Evolutionary conservation across 768 basidiomycete genomes (phyloP).

Genomic region (Pleurotus eryngii): DNA sequence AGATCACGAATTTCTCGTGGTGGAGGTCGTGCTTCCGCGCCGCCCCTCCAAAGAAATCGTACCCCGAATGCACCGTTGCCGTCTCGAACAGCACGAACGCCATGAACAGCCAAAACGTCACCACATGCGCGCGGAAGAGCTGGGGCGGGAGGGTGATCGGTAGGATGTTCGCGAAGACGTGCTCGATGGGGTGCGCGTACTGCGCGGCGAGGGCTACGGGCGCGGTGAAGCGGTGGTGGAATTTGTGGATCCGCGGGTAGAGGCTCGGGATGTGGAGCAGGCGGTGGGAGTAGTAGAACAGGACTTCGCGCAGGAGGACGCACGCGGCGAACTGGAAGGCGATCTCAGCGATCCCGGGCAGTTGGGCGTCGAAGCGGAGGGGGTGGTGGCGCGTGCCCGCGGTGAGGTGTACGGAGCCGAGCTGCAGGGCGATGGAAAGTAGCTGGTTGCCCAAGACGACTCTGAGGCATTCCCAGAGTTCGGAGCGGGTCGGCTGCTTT

Average conservation of each 20-base stretch:
- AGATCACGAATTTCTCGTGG: conserved; percentile 23
- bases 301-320: conserved; percentile 22
- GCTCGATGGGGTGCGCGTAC: conserved; percentile 22
- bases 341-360: conserved; percentile 17
- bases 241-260: conserved; percentile 26
- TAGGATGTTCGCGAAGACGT: conserved; percentile 24
- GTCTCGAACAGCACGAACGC: conserved; percentile 20
- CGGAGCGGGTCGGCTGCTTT: conserved; percentile 19
- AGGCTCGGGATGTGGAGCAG: conserved; percentile 21
- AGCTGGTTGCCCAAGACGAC: conserved; percentile 22
- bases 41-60: conserved; percentile 21
- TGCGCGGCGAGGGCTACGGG: conserved; percentile 28
- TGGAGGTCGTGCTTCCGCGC: conserved; percentile 24
- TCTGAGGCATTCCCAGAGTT: conserved; percentile 20
- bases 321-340: conserved; percentile 16
- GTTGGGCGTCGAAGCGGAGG: conserved; percentile 15
- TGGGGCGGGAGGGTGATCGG: conserved; percentile 21
- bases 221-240: conserved; percentile 28
- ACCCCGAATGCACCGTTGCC: conserved; percentile 25
- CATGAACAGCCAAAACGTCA: conserved; percentile 26
- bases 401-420: conserved; percentile 9
- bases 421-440: conserved; percentile 17
- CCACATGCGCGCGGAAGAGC: conserved; percentile 20
- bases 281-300: conserved; percentile 28
- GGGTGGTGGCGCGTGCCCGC: neutral